These are phyloP conservation scores for Cladosporium sphaerospermum DNA, from an alignment of 2,329 filamentous ascomycete species.

Conservation along the genomic window DNA sequence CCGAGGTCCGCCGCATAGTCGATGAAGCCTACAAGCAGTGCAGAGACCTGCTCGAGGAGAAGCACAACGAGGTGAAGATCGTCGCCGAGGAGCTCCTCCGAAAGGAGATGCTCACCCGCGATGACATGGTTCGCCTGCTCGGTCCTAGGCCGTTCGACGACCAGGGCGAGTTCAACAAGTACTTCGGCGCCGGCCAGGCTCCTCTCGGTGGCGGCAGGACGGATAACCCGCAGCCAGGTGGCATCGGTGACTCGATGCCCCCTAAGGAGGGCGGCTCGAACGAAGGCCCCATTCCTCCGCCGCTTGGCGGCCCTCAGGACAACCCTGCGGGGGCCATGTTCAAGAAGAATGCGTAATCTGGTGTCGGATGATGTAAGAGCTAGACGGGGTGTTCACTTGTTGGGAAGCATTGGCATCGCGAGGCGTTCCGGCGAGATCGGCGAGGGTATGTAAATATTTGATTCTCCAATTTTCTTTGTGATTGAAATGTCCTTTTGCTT, in stretches of 20 bases:
- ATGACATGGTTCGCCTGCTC: slow-evolving; percentile 85
- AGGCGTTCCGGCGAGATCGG: slow-evolving; percentile 6
- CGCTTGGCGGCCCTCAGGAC: not conserved
- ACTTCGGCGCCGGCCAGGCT: slow-evolving; percentile 54
- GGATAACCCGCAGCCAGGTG: slow-evolving; percentile 13
- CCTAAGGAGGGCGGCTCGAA: slow-evolving; percentile 7
- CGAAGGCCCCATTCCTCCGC: not conserved
- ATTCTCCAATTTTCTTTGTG: not conserved
- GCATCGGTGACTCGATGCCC: slow-evolving; percentile 11
- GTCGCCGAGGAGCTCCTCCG: slow-evolving; percentile 86
- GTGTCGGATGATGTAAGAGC: not conserved
- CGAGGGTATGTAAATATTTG: not conserved
- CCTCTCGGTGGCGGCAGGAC: slow-evolving; percentile 37
- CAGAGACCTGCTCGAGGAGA: slow-evolving; percentile 71
- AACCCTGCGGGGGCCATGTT: slow-evolving; percentile 8
- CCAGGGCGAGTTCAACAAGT: slow-evolving; percentile 84
- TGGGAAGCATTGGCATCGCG: slow-evolving; percentile 11
- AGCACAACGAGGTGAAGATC: slow-evolving; percentile 81
- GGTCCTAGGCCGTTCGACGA: slow-evolving; percentile 82
- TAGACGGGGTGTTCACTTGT: not conserved
- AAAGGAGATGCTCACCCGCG: slow-evolving; percentile 85
- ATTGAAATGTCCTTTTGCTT: not conserved
- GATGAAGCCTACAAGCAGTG: slow-evolving; percentile 91
- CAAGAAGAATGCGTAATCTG: not conserved
- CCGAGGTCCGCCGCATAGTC: slow-evolving; percentile 84